Conservation (phyloP, 495 filamentous ascomycete species). For the Aspergillus ostianus region DNA sequence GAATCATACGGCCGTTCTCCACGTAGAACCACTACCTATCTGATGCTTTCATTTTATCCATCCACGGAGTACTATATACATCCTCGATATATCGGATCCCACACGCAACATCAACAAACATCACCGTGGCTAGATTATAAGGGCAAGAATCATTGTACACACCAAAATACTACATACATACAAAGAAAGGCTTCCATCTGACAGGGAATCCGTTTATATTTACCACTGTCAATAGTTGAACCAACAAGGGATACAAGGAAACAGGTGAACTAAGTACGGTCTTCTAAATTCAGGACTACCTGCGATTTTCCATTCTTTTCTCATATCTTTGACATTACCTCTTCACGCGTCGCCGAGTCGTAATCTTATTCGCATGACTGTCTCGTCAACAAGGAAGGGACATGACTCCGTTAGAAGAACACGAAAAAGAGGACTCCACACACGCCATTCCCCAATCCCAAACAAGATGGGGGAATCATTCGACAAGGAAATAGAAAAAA, state of each 20-base stretch:
- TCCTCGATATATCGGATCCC: no score
- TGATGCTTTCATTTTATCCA: no score
- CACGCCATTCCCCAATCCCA: slow-evolving; percentile 28
- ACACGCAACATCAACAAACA: no score
- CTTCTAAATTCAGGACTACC: slow-evolving; percentile 4
- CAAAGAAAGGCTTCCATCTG: background rate
- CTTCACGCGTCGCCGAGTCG: slow-evolving; percentile 19
- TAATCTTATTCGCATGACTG: slow-evolving; percentile 29
- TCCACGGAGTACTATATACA: no score
- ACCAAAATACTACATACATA: no score
- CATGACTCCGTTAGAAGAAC: slow-evolving; percentile 26
- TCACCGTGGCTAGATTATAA: background rate
- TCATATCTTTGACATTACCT: slow-evolving; percentile 7
- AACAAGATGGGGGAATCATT: slow-evolving; percentile 10
- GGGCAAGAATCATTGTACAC: background rate
- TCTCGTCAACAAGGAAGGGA: slow-evolving; percentile 27
- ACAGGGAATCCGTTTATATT: background rate
- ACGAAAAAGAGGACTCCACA: slow-evolving; percentile 24
- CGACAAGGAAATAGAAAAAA: slow-evolving; percentile 18
- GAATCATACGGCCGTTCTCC: no score
- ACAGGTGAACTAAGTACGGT: background rate
- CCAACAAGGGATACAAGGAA: background rate
- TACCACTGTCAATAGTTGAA: background rate
- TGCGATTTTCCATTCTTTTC: slow-evolving; percentile 3
- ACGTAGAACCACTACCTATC: no score